Conservation (phyloP, 306 rosid genomes). For the Vigna nakashimae region DNA sequence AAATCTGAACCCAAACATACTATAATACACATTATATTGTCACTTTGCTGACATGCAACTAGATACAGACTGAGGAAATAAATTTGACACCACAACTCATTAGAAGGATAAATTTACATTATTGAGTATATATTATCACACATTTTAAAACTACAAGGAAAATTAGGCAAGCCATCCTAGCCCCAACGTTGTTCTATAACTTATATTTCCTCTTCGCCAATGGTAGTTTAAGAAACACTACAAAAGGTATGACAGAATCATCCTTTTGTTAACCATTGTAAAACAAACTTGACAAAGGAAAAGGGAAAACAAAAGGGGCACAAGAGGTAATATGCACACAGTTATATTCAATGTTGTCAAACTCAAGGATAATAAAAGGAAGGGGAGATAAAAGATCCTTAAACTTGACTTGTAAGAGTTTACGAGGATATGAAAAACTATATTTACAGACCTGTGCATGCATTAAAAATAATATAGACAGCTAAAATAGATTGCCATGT, state of each 20-base stretch:
- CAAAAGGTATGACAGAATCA: not conserved
- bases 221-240: not conserved
- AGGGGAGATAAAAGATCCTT: too few relatives aligned
- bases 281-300: not conserved
- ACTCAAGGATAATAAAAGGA: too few relatives aligned
- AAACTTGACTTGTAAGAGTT: too few relatives aligned
- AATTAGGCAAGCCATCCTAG: not conserved
- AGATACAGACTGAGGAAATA: not conserved
- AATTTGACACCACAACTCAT: not conserved
- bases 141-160: not conserved
- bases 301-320: not conserved
- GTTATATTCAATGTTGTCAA: too few relatives aligned
- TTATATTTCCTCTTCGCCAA: not conserved
- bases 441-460: too few relatives aligned
- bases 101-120: constrained; percentile 1
- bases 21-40: not conserved
- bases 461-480: too few relatives aligned
- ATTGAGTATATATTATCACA: not conserved
- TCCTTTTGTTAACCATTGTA: not conserved
- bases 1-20: not conserved
- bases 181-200: not conserved
- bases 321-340: not conserved
- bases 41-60: not conserved
- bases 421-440: too few relatives aligned
- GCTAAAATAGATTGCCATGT: not conserved